These are phyloP conservation scores for Yarrowia osloensis DNA, from an alignment of 805 yeast genomes.

Conservation along the genomic window DNA sequence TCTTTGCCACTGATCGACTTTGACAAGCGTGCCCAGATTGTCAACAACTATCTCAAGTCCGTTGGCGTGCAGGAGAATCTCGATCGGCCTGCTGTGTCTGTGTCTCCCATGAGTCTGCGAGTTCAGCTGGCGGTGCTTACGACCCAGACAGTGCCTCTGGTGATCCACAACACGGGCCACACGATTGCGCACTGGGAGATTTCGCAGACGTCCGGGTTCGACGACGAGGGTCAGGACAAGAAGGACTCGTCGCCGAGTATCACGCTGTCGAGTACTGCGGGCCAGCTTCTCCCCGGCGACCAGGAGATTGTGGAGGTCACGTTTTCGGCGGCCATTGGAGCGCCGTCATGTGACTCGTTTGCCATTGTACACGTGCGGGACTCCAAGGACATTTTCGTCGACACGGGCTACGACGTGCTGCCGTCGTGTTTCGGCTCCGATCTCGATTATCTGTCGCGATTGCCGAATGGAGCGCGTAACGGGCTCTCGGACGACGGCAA, in stretches of 20 bases:
- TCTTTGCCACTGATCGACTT: slow-evolving; percentile 45
- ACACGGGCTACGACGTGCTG: slow-evolving; percentile 37
- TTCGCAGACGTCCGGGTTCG: slow-evolving; percentile 36
- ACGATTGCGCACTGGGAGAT: slow-evolving; percentile 47
- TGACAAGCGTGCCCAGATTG: slow-evolving; percentile 43
- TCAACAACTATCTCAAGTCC: slow-evolving; percentile 45
- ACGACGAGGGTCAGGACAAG: slow-evolving; percentile 33
- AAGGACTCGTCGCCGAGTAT: slow-evolving; percentile 34
- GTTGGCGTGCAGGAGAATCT: slow-evolving; percentile 51
- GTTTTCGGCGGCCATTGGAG: slow-evolving; percentile 11
- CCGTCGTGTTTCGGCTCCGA: slow-evolving; percentile 43
- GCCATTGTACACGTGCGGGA: slow-evolving; percentile 40
- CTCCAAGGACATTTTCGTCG: slow-evolving; percentile 42
- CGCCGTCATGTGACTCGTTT: slow-evolving; percentile 13
- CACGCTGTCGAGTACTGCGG: background rate
- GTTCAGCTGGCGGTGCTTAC: slow-evolving; percentile 39
- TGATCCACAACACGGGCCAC: slow-evolving; percentile 45
- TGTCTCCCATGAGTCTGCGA: slow-evolving; percentile 44
- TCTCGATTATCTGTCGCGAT: slow-evolving; percentile 36
- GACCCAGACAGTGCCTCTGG: slow-evolving; percentile 36
- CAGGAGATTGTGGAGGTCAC: slow-evolving; percentile 23
- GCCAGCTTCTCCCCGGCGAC: background rate
- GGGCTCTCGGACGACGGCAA: slow-evolving; percentile 32
- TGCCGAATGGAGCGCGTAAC: slow-evolving; percentile 37
- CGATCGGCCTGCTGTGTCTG: slow-evolving; percentile 47